Evolutionary conservation across 129 eudicot genomes (phyloP).

Genomic region (Saussurea involucrata): DNA sequence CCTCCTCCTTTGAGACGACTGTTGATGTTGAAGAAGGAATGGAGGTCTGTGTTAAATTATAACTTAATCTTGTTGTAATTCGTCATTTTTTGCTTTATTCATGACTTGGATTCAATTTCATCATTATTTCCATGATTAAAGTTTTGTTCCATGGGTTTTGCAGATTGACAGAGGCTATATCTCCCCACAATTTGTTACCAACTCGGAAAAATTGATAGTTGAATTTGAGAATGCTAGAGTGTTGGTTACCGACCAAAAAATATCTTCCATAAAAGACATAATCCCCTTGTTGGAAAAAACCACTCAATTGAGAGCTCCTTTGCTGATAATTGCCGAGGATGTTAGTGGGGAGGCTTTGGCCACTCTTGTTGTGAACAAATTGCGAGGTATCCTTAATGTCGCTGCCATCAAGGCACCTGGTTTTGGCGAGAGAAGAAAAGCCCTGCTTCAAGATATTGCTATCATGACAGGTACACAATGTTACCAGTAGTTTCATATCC

Average conservation of each 20-base stretch:
- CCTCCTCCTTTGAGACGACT: constrained; percentile 90
- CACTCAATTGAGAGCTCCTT: constrained; percentile 77
- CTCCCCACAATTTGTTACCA: constrained; percentile 91
- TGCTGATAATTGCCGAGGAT: constrained; percentile 76
- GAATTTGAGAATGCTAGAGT: constrained; percentile 92
- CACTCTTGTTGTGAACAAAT: constrained; percentile 86
- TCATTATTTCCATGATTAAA: background rate
- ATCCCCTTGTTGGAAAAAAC: constrained; percentile 81
- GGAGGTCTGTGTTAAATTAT: constrained; percentile 59
- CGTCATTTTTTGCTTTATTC: background rate
- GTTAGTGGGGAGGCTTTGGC: constrained; percentile 87
- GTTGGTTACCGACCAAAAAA: constrained; percentile 87
- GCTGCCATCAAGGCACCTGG: constrained; percentile 91
- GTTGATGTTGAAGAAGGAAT: constrained; percentile 97
- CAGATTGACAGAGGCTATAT: constrained; percentile 96
- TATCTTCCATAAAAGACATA: constrained; percentile 78
- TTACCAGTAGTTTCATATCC: background rate
- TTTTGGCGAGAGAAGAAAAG: constrained; percentile 86
- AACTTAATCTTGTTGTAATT: background rate
- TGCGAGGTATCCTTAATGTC: constrained; percentile 71
- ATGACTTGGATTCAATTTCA: background rate
- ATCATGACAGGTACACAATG: constrained; percentile 61
- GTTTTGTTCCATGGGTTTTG: background rate
- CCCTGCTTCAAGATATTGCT: constrained; percentile 90
- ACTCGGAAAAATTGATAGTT: constrained; percentile 72